Conservation (phyloP, 208 protist species). For the Leishmania lainsoni region DNA sequence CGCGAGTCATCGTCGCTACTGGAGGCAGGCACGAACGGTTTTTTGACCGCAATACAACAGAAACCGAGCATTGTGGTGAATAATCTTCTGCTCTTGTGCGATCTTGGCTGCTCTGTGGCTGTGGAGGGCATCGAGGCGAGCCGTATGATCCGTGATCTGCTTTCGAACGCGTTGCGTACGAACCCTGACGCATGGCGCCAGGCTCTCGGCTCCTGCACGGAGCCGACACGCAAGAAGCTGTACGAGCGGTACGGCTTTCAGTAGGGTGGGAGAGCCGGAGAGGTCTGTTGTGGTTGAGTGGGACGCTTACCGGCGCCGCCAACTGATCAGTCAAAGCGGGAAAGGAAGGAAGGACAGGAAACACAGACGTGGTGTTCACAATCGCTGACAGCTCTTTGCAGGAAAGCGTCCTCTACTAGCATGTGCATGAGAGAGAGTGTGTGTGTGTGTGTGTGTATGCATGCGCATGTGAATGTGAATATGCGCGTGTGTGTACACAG, state of each 20-base stretch:
- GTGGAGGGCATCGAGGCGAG: conserved; percentile 44
- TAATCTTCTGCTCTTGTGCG: conserved; percentile 63
- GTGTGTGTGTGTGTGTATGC: background rate
- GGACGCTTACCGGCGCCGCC: background rate
- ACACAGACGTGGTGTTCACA: background rate
- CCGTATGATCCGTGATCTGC: conserved; percentile 51
- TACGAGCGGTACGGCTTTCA: conserved; percentile 76
- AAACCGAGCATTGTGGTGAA: conserved; percentile 23
- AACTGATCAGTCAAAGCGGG: background rate
- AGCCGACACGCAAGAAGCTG: conserved; percentile 51
- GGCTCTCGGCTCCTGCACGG: conserved; percentile 41
- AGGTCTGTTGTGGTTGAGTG: background rate
- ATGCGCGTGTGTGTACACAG: background rate
- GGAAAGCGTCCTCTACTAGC: background rate
- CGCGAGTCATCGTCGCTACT: conserved; percentile 52
- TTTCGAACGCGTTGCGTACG: conserved; percentile 35
- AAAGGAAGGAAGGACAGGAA: background rate
- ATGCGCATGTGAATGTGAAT: background rate
- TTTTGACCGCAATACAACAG: conserved; percentile 55
- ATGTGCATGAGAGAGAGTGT: background rate
- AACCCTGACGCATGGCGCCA: conserved; percentile 53
- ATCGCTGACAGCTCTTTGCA: too few species aligned
- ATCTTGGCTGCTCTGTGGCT: conserved; percentile 56
- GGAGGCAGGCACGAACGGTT: conserved; percentile 58
- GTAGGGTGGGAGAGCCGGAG: conserved; percentile 19